A percentile compares a stretch with the other conserved stretches of the same genome.
Conservation (phyloP, 78 protist species). For the Dictyostelium firmibasis region DNA sequence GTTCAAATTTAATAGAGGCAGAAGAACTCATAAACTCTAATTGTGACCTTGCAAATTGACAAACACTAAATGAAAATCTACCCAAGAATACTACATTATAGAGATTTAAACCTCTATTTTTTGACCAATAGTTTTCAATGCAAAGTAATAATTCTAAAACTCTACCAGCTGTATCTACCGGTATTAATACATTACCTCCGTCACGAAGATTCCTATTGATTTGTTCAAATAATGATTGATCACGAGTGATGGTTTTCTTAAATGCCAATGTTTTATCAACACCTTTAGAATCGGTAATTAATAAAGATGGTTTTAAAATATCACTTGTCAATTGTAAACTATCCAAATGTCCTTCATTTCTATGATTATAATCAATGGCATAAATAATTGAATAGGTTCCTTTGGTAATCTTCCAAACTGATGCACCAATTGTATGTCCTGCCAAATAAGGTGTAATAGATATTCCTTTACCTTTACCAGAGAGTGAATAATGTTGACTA, state of each 20-base stretch:
- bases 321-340: conserved; percentile 54
- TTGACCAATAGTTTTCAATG: conserved; percentile 82
- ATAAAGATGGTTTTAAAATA: conserved; percentile 84
- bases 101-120: background rate
- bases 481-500: conserved; percentile 68
- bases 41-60: conserved; percentile 79
- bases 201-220: conserved; percentile 43
- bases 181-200: conserved; percentile 92
- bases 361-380: conserved; percentile 92
- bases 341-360: conserved; percentile 88
- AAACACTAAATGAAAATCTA: conserved; percentile 42
- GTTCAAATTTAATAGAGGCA: conserved; percentile 34
- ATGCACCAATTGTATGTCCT: conserved; percentile 92
- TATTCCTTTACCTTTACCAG: conserved; percentile 34
- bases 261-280: conserved; percentile 2
- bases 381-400: conserved; percentile 93
- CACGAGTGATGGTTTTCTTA: conserved; percentile 55
- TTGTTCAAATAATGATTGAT: conserved; percentile 12
- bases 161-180: conserved; percentile 89
- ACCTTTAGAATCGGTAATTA: conserved; percentile 88
- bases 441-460: conserved; percentile 78
- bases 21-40: conserved; percentile 90
- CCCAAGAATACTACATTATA: conserved; percentile 78
- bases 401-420: conserved; percentile 92
- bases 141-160: conserved; percentile 76